These are phyloP conservation scores for Aspergillus sp. DNA, from an alignment of 2,329 filamentous ascomycete species.

Conservation along the genomic window DNA sequence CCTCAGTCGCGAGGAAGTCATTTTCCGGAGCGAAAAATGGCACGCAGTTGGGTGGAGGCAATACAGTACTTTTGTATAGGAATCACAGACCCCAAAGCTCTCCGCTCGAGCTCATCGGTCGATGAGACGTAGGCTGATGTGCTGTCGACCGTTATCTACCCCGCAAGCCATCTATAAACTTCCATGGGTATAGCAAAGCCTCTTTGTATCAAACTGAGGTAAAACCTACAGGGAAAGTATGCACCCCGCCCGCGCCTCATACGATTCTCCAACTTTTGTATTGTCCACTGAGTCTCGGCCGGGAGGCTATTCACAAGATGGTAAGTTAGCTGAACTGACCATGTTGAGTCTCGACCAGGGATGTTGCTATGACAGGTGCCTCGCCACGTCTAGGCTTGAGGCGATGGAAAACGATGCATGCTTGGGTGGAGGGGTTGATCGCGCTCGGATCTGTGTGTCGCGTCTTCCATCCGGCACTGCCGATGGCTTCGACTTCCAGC, in stretches of 20 bases:
- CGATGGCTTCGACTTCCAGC: neutral
- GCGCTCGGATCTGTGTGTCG: constrained; percentile 10
- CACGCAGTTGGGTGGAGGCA: neutral
- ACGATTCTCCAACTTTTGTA: neutral
- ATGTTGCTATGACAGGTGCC: neutral
- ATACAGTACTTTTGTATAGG: neutral
- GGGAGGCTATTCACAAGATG: neutral
- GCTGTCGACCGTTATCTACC: constrained; percentile 5
- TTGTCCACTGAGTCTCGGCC: neutral
- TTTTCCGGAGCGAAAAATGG: too few relatives aligned
- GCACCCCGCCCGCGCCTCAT: constrained; percentile 7
- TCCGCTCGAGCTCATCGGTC: neutral
- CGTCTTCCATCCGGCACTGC: neutral
- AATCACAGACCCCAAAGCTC: too few relatives aligned
- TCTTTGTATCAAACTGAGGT: neutral
- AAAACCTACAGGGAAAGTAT: neutral
- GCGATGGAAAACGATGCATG: neutral
- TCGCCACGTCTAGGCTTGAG: neutral
- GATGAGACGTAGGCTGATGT: neutral
- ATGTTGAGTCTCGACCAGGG: neutral
- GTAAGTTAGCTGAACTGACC: neutral
- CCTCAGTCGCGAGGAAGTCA: too few relatives aligned
- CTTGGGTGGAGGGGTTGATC: constrained; percentile 6
- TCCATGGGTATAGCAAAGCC: neutral
- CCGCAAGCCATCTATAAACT: constrained; percentile 4